Evolutionary conservation across 1,139 yeast genomes (phyloP).

Genomic region (Ogataea hybrid): DNA sequence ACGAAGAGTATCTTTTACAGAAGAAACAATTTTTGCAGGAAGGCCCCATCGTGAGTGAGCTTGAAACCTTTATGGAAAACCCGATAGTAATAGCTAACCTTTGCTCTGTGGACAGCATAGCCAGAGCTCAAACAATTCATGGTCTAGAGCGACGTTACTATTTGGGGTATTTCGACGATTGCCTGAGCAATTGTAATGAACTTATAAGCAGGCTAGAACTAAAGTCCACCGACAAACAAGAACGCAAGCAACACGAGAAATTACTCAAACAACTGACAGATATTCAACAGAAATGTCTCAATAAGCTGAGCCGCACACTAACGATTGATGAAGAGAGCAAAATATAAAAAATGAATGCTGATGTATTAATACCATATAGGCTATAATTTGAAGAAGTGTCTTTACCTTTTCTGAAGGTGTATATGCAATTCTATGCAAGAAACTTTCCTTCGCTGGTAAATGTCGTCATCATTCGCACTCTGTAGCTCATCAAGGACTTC

Average conservation of each 20-base stretch:
- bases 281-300: slow-evolving; percentile 3
- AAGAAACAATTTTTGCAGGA: slow-evolving; percentile 38
- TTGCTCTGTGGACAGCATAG: slow-evolving; percentile 20
- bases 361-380: no score
- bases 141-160: slow-evolving; percentile 54
- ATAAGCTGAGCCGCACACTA: neutral
- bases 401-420: slow-evolving; percentile 3
- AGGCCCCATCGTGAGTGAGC: slow-evolving; percentile 54
- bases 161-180: slow-evolving; percentile 42
- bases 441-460: slow-evolving; percentile 49
- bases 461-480: slow-evolving; percentile 29
- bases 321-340: neutral
- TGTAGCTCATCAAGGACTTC: slow-evolving; percentile 63
- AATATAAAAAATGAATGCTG: no score
- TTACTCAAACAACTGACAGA: neutral
- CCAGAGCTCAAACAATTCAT: slow-evolving; percentile 23
- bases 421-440: slow-evolving; percentile 59
- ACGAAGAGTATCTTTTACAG: slow-evolving; percentile 51
- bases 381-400: no score
- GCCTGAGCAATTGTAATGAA: slow-evolving; percentile 40
- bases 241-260: slow-evolving; percentile 2
- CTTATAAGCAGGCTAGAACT: neutral
- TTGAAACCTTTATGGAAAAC: slow-evolving; percentile 40
- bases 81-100: slow-evolving; percentile 4
- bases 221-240: neutral